A percentile compares a stretch with the other conserved stretches of the same genome.
Conservation (phyloP, 306 rosid species). For the Alnus glutinosa region DNA sequence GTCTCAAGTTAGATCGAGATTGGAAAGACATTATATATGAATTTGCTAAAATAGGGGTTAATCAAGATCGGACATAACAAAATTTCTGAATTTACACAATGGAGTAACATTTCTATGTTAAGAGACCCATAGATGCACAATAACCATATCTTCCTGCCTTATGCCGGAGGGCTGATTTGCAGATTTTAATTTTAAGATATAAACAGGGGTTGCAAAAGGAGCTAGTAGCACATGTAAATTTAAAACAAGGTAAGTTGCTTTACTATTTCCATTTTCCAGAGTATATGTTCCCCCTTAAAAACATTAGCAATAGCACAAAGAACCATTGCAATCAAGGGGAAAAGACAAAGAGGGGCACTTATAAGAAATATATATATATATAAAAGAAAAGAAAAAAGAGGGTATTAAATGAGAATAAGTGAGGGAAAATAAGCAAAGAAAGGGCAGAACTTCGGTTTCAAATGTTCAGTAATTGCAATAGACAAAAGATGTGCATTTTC, state of each 20-base stretch:
- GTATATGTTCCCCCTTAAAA: neutral
- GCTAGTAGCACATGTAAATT: neutral
- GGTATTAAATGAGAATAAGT: neutral
- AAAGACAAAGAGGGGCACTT: too few relatives aligned
- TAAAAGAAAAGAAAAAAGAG: neutral
- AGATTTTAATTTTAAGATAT: neutral
- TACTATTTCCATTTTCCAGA: neutral
- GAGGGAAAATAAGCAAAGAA: neutral
- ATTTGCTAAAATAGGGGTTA: neutral
- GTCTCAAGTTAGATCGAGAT: constrained; percentile 26
- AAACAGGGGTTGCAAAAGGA: neutral
- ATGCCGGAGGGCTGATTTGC: neutral
- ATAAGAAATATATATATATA: too few relatives aligned
- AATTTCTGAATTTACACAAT: neutral
- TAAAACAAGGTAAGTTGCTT: neutral
- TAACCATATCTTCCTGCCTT: neutral
- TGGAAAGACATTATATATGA: constrained; percentile 11
- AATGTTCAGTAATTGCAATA: neutral
- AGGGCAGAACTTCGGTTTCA: neutral
- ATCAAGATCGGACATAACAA: neutral
- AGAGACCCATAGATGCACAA: neutral
- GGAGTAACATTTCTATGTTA: neutral
- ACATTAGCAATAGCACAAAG: neutral
- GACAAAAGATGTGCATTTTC: neutral
- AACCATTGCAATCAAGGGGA: neutral